A percentile compares a stretch with the other conserved stretches of the same genome.
Evolutionary conservation across 2,329 filamentous ascomycete species (phyloP).

Genomic region (Macrophomina tecta): DNA sequence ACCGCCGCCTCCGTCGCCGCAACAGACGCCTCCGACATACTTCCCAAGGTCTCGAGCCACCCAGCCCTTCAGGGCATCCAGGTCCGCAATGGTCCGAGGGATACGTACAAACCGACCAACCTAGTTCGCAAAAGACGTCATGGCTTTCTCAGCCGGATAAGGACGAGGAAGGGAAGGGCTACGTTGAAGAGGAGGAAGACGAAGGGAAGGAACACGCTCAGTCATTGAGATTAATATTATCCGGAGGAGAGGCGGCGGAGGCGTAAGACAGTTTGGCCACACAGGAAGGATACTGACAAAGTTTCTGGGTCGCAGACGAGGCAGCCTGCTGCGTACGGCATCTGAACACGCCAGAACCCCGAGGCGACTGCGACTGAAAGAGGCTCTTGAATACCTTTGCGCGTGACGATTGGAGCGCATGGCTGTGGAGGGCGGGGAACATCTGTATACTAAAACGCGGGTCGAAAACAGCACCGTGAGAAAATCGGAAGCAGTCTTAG

Average conservation of each 20-base stretch:
- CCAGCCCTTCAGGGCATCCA: conserved; percentile 47
- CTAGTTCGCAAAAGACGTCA: conserved; percentile 66
- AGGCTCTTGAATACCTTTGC: too few species aligned
- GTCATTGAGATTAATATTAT: conserved; percentile 6
- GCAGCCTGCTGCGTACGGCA: not conserved
- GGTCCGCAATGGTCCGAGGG: conserved; percentile 55
- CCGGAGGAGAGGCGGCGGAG: not conserved
- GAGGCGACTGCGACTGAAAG: too few species aligned
- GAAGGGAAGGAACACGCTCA: conserved; percentile 53
- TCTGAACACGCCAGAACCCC: not conserved
- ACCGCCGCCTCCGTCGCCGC: conserved; percentile 11
- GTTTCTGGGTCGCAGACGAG: not conserved
- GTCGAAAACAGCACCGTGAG: not conserved
- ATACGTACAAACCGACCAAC: conserved; percentile 66
- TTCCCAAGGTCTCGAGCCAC: conserved; percentile 44
- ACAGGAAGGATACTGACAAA: not conserved
- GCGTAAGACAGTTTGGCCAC: not conserved
- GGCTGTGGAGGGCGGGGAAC: not conserved
- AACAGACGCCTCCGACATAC: conserved; percentile 38
- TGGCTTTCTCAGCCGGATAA: conserved; percentile 63
- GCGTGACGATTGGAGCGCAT: too few species aligned
- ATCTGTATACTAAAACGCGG: conserved; percentile 9
- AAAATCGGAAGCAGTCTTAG: not conserved
- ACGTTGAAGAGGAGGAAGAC: conserved; percentile 59
- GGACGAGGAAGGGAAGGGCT: conserved; percentile 59